Percentiles rank a stretch among this genome's conserved stretches.
These are phyloP conservation scores for Pogostemon cablin DNA, from an alignment of 257 asterid genomes.

Conservation along the genomic window DNA sequence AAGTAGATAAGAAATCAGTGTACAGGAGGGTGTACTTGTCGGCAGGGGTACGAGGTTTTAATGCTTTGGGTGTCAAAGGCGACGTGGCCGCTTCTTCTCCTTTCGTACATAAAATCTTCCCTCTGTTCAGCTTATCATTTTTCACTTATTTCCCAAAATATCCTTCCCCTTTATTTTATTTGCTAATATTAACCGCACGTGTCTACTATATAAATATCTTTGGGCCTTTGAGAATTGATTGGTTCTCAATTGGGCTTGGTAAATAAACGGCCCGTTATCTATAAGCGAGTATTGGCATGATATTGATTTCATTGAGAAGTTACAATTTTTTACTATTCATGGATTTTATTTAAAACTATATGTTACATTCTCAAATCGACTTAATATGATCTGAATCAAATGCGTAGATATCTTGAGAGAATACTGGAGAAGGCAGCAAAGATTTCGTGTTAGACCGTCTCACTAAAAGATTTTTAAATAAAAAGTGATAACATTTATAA, in stretches of 20 bases:
- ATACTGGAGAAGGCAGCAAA: no score
- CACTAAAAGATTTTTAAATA: no score
- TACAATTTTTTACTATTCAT: no score
- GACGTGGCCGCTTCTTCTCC: constrained; percentile 80
- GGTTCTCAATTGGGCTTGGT: background rate
- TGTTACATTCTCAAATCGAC: no score
- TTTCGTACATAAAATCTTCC: constrained; percentile 39
- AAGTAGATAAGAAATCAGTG: constrained; percentile 45
- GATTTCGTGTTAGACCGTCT: no score
- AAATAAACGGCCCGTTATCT: no score
- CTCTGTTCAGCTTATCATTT: constrained; percentile 28
- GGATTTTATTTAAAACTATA: no score
- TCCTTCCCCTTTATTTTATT: constrained; percentile 22
- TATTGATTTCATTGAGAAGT: no score
- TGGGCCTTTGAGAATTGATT: constrained; percentile 25
- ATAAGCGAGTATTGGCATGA: no score
- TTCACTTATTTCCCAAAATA: constrained; percentile 39
- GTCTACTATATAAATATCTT: background rate
- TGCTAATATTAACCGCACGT: constrained; percentile 6
- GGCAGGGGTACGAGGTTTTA: constrained; percentile 87
- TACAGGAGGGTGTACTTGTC: constrained; percentile 53
- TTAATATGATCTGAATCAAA: no score
- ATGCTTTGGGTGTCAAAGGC: constrained; percentile 34
- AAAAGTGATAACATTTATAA: no score
- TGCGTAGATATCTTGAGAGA: no score